Evolutionary conservation across 2,329 filamentous ascomycete genomes (phyloP).

Genomic region (Phialocephala subalpina): DNA sequence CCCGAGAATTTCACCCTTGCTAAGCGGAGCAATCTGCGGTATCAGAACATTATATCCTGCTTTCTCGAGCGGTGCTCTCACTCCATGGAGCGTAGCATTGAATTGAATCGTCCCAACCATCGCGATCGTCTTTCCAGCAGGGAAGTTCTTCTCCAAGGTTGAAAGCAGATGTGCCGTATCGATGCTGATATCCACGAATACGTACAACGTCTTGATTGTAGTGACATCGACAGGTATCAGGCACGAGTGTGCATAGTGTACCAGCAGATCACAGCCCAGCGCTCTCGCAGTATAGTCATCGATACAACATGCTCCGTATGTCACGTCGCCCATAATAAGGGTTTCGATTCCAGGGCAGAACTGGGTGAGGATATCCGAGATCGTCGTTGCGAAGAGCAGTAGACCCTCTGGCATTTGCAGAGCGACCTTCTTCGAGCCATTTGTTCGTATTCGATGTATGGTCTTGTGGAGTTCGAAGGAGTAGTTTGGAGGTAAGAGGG

Average conservation of each 20-base stretch:
- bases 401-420: constrained; percentile 98
- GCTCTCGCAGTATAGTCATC: constrained; percentile 97
- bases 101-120: constrained; percentile 98
- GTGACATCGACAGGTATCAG: constrained; percentile 96
- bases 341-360: constrained; percentile 94
- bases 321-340: constrained; percentile 98
- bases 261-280: constrained; percentile 89
- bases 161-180: constrained; percentile 87
- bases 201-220: constrained; percentile 95
- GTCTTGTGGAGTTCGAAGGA: constrained; percentile 99
- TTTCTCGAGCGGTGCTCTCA: constrained; percentile 78
- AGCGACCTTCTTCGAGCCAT: constrained; percentile 82
- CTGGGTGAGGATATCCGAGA: constrained; percentile 93
- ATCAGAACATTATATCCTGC: constrained; percentile 88
- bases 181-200: constrained; percentile 98
- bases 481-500: constrained; percentile 92
- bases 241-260: constrained; percentile 97
- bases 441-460: constrained; percentile 88
- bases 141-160: constrained; percentile 88
- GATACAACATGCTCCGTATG: constrained; percentile 97
- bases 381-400: constrained; percentile 93
- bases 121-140: constrained; percentile 84
- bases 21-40: constrained; percentile 91
- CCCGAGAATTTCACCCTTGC: constrained; percentile 95
- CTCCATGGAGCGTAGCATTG: constrained; percentile 93